Conservation (phyloP, 192 early-diverging fungal genomes). For the Mortierella alpina region DNA sequence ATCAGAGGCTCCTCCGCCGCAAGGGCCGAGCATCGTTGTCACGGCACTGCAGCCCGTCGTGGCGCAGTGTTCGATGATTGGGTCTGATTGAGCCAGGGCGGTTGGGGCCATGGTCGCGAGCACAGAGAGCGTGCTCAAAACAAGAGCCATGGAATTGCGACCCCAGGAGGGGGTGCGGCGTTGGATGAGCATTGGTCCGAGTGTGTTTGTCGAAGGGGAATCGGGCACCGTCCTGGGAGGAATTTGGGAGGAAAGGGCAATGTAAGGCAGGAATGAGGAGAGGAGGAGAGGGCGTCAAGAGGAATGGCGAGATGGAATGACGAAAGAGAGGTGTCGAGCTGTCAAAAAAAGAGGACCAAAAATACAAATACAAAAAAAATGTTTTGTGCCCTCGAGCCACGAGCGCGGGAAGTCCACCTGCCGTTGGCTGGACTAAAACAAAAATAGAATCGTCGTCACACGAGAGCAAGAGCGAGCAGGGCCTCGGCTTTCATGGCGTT, state of each 20-base stretch:
- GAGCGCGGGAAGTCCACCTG: not conserved
- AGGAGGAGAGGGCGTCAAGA: not conserved
- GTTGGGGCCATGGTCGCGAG: not conserved
- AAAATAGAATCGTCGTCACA: not conserved
- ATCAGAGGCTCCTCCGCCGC: constrained; percentile 43
- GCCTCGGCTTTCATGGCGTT: not conserved
- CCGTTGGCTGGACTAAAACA: not conserved
- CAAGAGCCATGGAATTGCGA: not conserved
- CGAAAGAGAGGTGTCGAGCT: not conserved
- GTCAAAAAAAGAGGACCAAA: not conserved
- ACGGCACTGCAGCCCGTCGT: constrained; percentile 13
- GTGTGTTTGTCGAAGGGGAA: not conserved
- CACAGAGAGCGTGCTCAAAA: no score
- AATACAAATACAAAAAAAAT: not conserved
- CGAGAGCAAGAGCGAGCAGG: not conserved
- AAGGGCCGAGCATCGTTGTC: constrained; percentile 22
- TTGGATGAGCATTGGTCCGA: not conserved
- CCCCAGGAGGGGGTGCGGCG: not conserved
- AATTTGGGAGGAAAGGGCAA: not conserved
- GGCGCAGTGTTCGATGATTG: constrained; percentile 31
- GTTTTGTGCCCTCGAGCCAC: not conserved
- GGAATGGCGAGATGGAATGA: constrained; percentile 1
- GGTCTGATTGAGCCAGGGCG: constrained; percentile 9
- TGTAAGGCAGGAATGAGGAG: not conserved
- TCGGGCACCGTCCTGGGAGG: not conserved